phyloP scores from a whole-genome alignment of 345 rosid genomes.

The Draba incana region DNA sequence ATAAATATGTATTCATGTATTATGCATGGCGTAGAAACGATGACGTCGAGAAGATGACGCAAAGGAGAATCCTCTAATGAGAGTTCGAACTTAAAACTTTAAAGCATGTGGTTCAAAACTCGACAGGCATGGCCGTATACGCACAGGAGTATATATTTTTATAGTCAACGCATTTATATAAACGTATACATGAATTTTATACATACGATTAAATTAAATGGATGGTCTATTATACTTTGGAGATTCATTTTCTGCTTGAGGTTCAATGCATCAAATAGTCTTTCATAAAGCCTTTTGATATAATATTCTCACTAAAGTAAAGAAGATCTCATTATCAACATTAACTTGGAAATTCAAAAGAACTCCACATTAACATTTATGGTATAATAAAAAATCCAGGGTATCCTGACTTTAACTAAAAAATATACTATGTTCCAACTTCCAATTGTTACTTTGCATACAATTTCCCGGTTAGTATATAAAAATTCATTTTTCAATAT shows the following conservation, averaged over 20 bases:
- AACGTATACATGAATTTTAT: background rate
- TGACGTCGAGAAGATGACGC: slow-evolving; percentile 35
- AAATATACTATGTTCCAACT: too few species aligned
- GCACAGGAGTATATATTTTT: slow-evolving; percentile 9
- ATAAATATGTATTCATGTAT: too few species aligned
- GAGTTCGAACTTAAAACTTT: slow-evolving; percentile 35
- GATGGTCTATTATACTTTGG: slow-evolving; percentile 17
- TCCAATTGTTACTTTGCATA: background rate
- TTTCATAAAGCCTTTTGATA: slow-evolving; percentile 6
- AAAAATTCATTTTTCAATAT: background rate
- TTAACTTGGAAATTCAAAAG: background rate
- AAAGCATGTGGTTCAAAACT: slow-evolving; percentile 35
- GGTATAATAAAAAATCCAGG: too few species aligned
- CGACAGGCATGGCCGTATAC: slow-evolving; percentile 10
- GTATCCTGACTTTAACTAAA: too few species aligned
- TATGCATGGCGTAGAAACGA: slow-evolving; percentile 18
- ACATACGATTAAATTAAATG: background rate
- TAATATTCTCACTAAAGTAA: slow-evolving; percentile 15
- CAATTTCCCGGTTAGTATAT: background rate
- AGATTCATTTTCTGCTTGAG: slow-evolving; percentile 9
- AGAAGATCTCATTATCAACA: slow-evolving; percentile 10
- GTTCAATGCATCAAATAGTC: slow-evolving; percentile 35
- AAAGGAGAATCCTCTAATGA: slow-evolving; percentile 26
- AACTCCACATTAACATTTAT: background rate
- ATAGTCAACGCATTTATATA: slow-evolving; percentile 9